These are phyloP conservation scores for Thyridium curvatum DNA, from an alignment of 2,329 filamentous ascomycete genomes.

Conservation along the genomic window DNA sequence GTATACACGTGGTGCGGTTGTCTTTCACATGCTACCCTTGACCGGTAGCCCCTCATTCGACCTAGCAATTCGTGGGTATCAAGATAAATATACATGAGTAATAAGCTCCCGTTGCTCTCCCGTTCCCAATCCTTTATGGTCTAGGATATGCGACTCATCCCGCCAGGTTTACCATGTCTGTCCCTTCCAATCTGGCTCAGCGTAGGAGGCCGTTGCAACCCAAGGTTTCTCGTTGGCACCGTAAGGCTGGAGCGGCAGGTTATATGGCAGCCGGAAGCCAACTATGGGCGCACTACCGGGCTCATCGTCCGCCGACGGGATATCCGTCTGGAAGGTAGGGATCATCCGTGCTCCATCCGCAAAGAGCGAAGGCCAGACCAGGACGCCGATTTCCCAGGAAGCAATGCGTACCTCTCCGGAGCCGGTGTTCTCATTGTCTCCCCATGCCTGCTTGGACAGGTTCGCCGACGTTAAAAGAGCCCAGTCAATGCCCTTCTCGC, in stretches of 20 bases:
- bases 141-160: too few species aligned
- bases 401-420: constrained; percentile 62
- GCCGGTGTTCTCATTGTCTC: constrained; percentile 46
- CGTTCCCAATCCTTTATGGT: too few species aligned
- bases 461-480: constrained; percentile 88
- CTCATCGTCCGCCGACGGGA: constrained; percentile 25
- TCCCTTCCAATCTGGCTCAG: constrained; percentile 56
- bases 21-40: too few species aligned
- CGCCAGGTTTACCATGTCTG: constrained; percentile 32
- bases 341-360: constrained; percentile 53
- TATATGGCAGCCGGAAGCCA: constrained; percentile 77
- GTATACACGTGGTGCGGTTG: too few species aligned
- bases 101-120: too few species aligned
- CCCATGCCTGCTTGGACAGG: constrained; percentile 85
- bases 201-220: constrained; percentile 59
- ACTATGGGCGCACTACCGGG: constrained; percentile 35
- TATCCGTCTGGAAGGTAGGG: constrained; percentile 59
- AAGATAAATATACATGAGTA: too few species aligned
- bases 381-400: constrained; percentile 78
- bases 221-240: constrained; percentile 61
- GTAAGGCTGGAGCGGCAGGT: constrained; percentile 67
- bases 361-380: constrained; percentile 69
- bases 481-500: constrained; percentile 64
- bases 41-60: too few species aligned
- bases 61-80: too few species aligned